These are phyloP conservation scores for Porphyrellus cyaneotinctus DNA, from an alignment of 768 basidiomycete genomes.

Conservation along the genomic window DNA sequence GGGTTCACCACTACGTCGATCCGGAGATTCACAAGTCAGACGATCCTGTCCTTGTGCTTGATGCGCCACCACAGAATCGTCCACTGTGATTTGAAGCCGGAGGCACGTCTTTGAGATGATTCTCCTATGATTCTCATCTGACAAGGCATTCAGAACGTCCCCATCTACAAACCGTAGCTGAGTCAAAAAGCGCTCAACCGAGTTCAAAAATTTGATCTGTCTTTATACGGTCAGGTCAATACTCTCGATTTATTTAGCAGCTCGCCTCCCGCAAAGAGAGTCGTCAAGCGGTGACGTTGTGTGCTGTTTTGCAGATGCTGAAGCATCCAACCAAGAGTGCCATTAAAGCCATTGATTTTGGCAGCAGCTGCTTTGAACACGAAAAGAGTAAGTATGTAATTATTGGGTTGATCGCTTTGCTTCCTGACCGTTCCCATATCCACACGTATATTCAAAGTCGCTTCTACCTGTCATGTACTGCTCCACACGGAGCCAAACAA, in stretches of 20 bases:
- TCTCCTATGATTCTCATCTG: background rate
- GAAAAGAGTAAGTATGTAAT: conserved; percentile 88
- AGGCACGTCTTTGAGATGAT: conserved; percentile 49
- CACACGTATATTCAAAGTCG: conserved; percentile 99
- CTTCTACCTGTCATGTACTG: conserved; percentile 99
- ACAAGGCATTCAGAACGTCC: conserved; percentile 66
- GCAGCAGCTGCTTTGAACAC: conserved; percentile 96
- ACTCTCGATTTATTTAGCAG: too few relatives aligned
- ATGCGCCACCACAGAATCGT: conserved; percentile 98
- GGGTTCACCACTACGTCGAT: conserved; percentile 97
- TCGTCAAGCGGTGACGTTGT: too few relatives aligned
- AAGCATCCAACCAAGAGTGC: conserved; percentile 94
- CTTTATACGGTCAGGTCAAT: too few relatives aligned
- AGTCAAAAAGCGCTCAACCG: too few relatives aligned
- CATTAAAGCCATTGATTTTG: conserved; percentile 98
- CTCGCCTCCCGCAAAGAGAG: too few relatives aligned
- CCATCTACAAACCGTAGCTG: too few relatives aligned
- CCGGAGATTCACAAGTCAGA: conserved; percentile 93
- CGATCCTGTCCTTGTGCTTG: conserved; percentile 84
- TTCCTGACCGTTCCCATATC: conserved; percentile 40
- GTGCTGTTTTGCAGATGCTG: too few relatives aligned
- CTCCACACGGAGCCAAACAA: too few relatives aligned
- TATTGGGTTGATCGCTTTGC: background rate
- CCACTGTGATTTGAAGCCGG: conserved; percentile 98
- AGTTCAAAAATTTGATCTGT: too few relatives aligned